Conservation (phyloP, 495 filamentous ascomycete genomes). For the Daldinia loculata region DNA sequence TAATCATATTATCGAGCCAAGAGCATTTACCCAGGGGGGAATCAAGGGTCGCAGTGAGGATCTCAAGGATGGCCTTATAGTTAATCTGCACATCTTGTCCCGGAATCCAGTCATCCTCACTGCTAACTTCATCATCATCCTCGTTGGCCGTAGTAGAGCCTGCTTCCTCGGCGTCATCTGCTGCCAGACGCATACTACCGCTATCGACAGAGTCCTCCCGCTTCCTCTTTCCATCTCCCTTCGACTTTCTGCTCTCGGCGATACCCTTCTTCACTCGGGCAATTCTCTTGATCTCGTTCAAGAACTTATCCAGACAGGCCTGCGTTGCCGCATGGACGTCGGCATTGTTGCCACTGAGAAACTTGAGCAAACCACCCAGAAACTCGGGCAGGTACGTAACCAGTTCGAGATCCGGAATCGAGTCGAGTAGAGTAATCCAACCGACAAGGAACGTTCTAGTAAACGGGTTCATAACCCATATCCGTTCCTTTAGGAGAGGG, state of each 20-base stretch:
- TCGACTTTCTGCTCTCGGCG: slow-evolving; percentile 80
- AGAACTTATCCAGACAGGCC: slow-evolving; percentile 86
- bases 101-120: slow-evolving; percentile 93
- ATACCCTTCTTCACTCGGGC: slow-evolving; percentile 91
- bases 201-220: slow-evolving; percentile 71
- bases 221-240: slow-evolving; percentile 72
- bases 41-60: slow-evolving; percentile 89
- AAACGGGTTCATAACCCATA: slow-evolving; percentile 91
- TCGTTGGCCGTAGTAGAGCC: slow-evolving; percentile 69
- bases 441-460: slow-evolving; percentile 94
- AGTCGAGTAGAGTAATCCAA: slow-evolving; percentile 95
- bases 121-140: slow-evolving; percentile 62
- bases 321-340: slow-evolving; percentile 96
- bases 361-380: slow-evolving; percentile 87
- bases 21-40: slow-evolving; percentile 72
- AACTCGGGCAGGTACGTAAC: slow-evolving; percentile 93
- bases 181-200: slow-evolving; percentile 55
- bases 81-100: slow-evolving; percentile 97
- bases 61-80: slow-evolving; percentile 89
- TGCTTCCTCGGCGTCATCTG: slow-evolving; percentile 59
- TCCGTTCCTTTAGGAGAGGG: slow-evolving; percentile 89
- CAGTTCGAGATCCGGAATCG: slow-evolving; percentile 95
- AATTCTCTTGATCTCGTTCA: slow-evolving; percentile 94
- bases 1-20: slow-evolving; percentile 24
- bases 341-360: slow-evolving; percentile 87